Base-by-base conservation (phyloP, 2,329 filamentous ascomycete genomes). In the Venturia nashicola region DNA sequence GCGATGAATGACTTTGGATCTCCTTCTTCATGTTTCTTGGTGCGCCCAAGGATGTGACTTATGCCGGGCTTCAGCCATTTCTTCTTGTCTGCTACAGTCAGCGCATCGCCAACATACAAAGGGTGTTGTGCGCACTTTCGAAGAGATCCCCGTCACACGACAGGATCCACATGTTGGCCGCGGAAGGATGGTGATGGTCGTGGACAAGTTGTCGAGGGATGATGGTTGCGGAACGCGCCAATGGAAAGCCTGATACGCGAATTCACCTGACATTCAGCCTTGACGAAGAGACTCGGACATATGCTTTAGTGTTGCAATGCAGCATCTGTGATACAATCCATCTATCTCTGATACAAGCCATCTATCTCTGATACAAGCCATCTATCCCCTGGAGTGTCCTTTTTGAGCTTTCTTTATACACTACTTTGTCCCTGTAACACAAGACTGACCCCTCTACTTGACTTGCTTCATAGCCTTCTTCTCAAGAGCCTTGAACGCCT, bases 381-480 rank as follows among this genome's bases (percentile, higher is more conserved):
- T 27, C 3, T 42, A 51, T 51, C 46, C 27, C 46, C 14, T 9
- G 46, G 11, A 6, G 11, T 20, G 3, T 51, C 9, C 20, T n/a
- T 34, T 57, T n/a, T 2, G 12, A n/a, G 32, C 5, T 18, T 36
- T 8, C 4, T 36, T 8, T 20, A 57, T n/a, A 9, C 27, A 57
- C 20, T 36, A 20, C 59, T 6, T 43, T 61, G 16, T 3, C 54
- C 1, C 3, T 9, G 23, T 42, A 39, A 43, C 46, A 27, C 46
- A 27, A 51, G 3, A 12, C 44, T 46, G 44, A 7, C 5, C 44
- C 20, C 42, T 23, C 59, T 36, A 42, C 67, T 72, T 79, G 68
- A 83, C 79, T 67, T 81, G 76, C 68, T 79, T 76, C 67, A 72
- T 69, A 48, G 78, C 81, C 67, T 74, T 71, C 72, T 83, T 78